Percentiles rank a stretch among this genome's conserved stretches.
Evolutionary conservation across 2,329 filamentous ascomycete species (phyloP).

Genomic region (Dothideomycetes sp.): DNA sequence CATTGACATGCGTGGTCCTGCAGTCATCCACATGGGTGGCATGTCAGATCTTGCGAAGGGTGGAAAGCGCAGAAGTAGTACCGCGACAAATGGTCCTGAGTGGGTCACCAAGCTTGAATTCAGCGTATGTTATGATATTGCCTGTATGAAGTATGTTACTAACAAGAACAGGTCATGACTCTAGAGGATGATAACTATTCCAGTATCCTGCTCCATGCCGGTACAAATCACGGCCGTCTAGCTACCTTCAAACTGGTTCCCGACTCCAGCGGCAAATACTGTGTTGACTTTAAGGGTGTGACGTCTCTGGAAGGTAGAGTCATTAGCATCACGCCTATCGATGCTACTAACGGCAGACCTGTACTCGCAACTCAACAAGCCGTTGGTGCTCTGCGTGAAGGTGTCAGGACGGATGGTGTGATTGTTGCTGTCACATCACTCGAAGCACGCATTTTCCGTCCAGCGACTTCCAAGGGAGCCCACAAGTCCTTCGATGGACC

Average conservation of each 20-base stretch:
- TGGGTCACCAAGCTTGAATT: constrained; percentile 81
- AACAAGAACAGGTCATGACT: constrained; percentile 53
- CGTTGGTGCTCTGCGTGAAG: constrained; percentile 68
- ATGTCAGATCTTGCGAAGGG: constrained; percentile 64
- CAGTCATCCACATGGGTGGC: constrained; percentile 67
- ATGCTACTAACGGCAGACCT: constrained; percentile 64
- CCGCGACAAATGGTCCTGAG: constrained; percentile 46
- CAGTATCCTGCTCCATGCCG: constrained; percentile 85
- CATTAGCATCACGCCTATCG: constrained; percentile 69
- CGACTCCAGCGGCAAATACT: constrained; percentile 57
- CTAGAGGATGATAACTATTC: constrained; percentile 91
- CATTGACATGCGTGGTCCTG: constrained; percentile 79
- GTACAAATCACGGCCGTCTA: constrained; percentile 74
- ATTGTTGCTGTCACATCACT: constrained; percentile 65
- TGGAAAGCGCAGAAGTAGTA: constrained; percentile 54
- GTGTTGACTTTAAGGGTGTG: constrained; percentile 61
- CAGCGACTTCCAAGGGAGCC: constrained; percentile 77
- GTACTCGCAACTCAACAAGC: constrained; percentile 66
- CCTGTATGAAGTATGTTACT: not conserved
- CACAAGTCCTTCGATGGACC: constrained; percentile 79
- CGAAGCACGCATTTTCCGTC: constrained; percentile 80
- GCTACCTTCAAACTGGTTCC: constrained; percentile 88
- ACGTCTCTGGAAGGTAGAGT: constrained; percentile 57
- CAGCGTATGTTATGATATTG: constrained; percentile 43
- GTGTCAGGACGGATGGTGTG: constrained; percentile 67